Evolutionary conservation across 179 eudicot genomes (phyloP).

Genomic region (Spinacia oleracea): DNA sequence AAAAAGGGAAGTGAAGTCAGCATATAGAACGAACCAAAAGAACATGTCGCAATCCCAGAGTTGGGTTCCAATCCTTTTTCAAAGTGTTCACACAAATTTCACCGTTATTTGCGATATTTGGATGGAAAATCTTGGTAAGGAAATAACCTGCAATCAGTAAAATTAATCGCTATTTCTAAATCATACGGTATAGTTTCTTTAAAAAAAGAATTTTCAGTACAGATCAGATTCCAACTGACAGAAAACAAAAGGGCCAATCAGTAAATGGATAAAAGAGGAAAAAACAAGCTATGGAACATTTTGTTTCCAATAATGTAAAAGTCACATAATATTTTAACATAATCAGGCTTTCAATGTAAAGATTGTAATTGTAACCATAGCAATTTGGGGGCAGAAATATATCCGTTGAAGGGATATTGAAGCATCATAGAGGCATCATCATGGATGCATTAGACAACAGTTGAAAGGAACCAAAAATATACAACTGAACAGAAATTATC

Average conservation of each 20-base stretch:
- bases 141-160: constrained; percentile 60
- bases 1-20: background rate
- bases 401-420: too few relatives aligned
- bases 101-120: constrained; percentile 76
- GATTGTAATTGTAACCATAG: background rate
- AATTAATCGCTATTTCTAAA: background rate
- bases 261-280: background rate
- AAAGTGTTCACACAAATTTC: constrained; percentile 91
- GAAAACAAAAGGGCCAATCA: background rate
- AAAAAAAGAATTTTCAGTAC: background rate
- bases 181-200: background rate
- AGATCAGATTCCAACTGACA: background rate
- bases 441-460: too few relatives aligned
- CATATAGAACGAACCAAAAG: constrained; percentile 48
- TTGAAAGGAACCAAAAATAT: background rate
- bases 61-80: constrained; percentile 93
- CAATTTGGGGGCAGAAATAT: background rate
- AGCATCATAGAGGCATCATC: background rate
- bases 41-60: constrained; percentile 88
- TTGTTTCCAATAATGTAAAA: background rate
- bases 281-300: too few relatives aligned
- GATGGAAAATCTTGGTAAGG: constrained; percentile 91
- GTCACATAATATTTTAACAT: background rate
- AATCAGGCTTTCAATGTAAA: background rate
- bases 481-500: background rate